Conservation (phyloP, 108 stramenopile genomes). For the Fragilaria crotonensis region DNA sequence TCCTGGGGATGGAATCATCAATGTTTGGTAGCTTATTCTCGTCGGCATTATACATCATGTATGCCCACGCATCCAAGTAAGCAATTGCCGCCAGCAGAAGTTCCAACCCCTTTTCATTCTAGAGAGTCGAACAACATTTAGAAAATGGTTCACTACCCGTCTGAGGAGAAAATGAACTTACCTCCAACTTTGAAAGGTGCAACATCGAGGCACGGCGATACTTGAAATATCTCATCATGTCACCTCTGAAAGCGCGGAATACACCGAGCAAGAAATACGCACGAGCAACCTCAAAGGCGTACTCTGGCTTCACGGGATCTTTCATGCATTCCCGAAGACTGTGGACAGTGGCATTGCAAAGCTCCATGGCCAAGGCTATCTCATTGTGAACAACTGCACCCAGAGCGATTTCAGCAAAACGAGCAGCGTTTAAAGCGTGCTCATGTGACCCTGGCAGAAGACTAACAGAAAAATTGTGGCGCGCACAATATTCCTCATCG, state of each 20-base stretch:
- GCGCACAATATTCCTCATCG: slow-evolving; percentile 59
- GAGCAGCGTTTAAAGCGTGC: slow-evolving; percentile 65
- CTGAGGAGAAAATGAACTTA: background rate
- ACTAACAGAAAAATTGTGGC: slow-evolving; percentile 32
- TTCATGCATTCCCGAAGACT: slow-evolving; percentile 67
- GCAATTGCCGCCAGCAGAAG: slow-evolving; percentile 65
- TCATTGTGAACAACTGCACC: slow-evolving; percentile 81
- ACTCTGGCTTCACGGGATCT: slow-evolving; percentile 5
- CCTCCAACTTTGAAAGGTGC: slow-evolving; percentile 58
- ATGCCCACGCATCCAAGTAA: slow-evolving; percentile 76
- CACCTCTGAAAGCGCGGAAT: slow-evolving; percentile 74
- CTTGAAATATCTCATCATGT: slow-evolving; percentile 82
- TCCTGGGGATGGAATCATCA: slow-evolving; percentile 54
- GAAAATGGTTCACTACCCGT: background rate
- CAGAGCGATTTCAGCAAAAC: slow-evolving; percentile 75
- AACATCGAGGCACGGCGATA: slow-evolving; percentile 81
- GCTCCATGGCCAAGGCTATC: slow-evolving; percentile 59
- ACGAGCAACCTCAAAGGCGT: slow-evolving; percentile 59
- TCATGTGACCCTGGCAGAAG: slow-evolving; percentile 58
- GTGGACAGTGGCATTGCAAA: slow-evolving; percentile 74
- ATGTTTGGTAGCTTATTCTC: slow-evolving; percentile 66
- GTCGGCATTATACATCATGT: slow-evolving; percentile 81
- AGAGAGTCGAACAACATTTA: slow-evolving; percentile 4
- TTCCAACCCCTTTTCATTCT: slow-evolving; percentile 46
- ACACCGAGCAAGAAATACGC: slow-evolving; percentile 80